A percentile compares a stretch with the other conserved stretches of the same genome.
Evolutionary conservation across 306 rosid species (phyloP).

Genomic region (Vachellia collinsii): DNA sequence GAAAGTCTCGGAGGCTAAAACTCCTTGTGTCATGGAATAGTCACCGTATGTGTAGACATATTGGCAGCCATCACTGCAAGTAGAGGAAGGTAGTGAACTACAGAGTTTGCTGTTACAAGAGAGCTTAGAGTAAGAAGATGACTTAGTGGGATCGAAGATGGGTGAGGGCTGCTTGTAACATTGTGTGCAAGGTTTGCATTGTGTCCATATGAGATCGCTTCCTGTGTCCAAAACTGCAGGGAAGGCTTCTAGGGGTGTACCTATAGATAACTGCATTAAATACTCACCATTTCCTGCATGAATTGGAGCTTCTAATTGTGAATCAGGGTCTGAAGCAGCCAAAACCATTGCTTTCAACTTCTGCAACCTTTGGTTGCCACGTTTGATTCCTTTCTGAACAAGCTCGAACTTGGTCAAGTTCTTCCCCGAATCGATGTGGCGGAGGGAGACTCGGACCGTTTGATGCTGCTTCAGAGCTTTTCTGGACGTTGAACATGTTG

Average conservation of each 20-base stretch:
- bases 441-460: slow-evolving; percentile 65
- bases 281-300: slow-evolving; percentile 81
- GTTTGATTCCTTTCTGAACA: slow-evolving; percentile 58
- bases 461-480: slow-evolving; percentile 31
- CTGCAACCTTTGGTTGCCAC: slow-evolving; percentile 58
- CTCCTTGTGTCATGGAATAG: slow-evolving; percentile 69
- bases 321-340: slow-evolving; percentile 34
- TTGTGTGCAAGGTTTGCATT: slow-evolving; percentile 73
- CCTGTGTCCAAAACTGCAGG: slow-evolving; percentile 92
- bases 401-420: slow-evolving; percentile 79
- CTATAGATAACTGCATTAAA: slow-evolving; percentile 69
- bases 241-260: slow-evolving; percentile 65
- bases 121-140: slow-evolving; percentile 63
- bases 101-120: slow-evolving; percentile 64
- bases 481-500: slow-evolving; percentile 58
- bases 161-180: slow-evolving; percentile 78
- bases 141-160: slow-evolving; percentile 68
- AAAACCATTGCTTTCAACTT: slow-evolving; percentile 60
- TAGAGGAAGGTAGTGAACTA: slow-evolving; percentile 57
- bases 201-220: slow-evolving; percentile 92
- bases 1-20: slow-evolving; percentile 75
- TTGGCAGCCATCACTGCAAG: slow-evolving; percentile 64
- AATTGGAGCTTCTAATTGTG: slow-evolving; percentile 50
- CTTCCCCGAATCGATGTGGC: slow-evolving; percentile 67
- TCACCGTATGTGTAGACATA: slow-evolving; percentile 81